Evolutionary conservation across 1,284 basidiomycete genomes (phyloP), one percentile per base, ranked within the genome.

Genomic region (Ceratorhiza oryzae-sativae): DNA sequence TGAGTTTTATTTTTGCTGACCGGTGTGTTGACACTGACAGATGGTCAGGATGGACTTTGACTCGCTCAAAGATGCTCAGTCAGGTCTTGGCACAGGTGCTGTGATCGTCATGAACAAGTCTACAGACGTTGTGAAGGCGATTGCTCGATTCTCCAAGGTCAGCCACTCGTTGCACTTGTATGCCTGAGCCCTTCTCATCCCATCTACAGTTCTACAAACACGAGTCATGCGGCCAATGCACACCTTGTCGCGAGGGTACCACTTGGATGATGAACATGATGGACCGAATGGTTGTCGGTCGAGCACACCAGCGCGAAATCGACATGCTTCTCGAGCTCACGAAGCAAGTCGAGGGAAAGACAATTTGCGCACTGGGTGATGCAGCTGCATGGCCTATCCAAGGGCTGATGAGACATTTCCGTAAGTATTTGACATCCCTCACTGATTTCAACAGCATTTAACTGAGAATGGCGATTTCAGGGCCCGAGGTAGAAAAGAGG

Each of bases 211-310:
- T 97, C 83, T 97, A 97, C 86, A 97, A 98, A 83, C 97, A 98
- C 84, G 97, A 98, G 81, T 97, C 94, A 3, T 99, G 97, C 78
- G 97, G 97, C 25, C 97, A 98, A 81, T 99, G 96, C 80, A 98
- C 97, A 5, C 96, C 96, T 1, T 98, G 96, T 81, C 86, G 95
- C 77, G 95, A 97, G 80, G 95, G 95, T 59, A 97, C 95, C 1
- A 96, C 94, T 0, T 97, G 95, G 95, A 94, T 98, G 92, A 93
- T 92, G 88, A 97, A 97, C 82, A 97, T 97, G 93, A 97, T 97
- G 95, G 88, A 94, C 80, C 89, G 95, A 67, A 87, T 95, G 82
- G 91, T 92, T 46, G 91, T 93, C 78, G 96, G 97, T 2, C 87
- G 95, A 20, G 94, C 90, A 0, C 93, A 97, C 79, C 86, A 88